phyloP scores from a whole-genome alignment of 78 protist genomes.

The Chrysochromulina parva region DNA sequence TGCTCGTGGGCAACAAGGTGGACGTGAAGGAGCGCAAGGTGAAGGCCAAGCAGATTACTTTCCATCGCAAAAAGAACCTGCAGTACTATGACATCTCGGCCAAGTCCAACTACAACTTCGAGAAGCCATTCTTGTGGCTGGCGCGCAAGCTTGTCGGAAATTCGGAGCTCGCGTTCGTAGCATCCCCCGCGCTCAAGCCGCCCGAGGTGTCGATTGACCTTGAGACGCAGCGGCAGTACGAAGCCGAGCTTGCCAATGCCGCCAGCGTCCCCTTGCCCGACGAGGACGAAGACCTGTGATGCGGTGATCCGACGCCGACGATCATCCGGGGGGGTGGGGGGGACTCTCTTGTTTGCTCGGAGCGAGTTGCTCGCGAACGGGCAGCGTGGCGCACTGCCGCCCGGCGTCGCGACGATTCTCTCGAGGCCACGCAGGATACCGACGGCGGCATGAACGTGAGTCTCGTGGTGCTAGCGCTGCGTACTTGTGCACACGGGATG shows the following conservation, averaged over 20 bases:
- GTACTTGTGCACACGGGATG: too few species aligned
- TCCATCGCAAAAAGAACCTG: conserved; percentile 97
- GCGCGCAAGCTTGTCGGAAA: conserved; percentile 74
- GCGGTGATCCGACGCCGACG: too few species aligned
- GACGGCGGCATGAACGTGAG: too few species aligned
- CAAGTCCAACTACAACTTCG: conserved; percentile 98
- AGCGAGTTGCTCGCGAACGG: too few species aligned
- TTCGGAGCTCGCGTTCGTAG: conserved; percentile 74
- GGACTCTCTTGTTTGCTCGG: too few species aligned
- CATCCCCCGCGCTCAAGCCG: conserved; percentile 71
- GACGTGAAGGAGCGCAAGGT: conserved; percentile 97
- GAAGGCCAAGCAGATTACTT: conserved; percentile 92
- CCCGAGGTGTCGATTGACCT: conserved; percentile 60
- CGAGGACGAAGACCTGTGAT: conserved; percentile 36
- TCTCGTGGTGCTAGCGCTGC: too few species aligned
- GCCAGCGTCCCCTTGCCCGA: conserved; percentile 27
- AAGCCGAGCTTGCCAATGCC: conserved; percentile 66
- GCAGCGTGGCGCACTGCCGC: too few species aligned
- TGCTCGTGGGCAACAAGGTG: conserved; percentile 99
- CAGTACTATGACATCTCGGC: conserved; percentile 98
- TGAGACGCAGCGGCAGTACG: conserved; percentile 42
- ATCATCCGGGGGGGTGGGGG: too few species aligned
- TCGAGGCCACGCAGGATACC: too few species aligned
- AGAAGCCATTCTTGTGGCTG: conserved; percentile 99
- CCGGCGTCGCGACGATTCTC: too few species aligned